phyloP scores from a whole-genome alignment of 768 basidiomycete species.

The Trametes meyenii region DNA sequence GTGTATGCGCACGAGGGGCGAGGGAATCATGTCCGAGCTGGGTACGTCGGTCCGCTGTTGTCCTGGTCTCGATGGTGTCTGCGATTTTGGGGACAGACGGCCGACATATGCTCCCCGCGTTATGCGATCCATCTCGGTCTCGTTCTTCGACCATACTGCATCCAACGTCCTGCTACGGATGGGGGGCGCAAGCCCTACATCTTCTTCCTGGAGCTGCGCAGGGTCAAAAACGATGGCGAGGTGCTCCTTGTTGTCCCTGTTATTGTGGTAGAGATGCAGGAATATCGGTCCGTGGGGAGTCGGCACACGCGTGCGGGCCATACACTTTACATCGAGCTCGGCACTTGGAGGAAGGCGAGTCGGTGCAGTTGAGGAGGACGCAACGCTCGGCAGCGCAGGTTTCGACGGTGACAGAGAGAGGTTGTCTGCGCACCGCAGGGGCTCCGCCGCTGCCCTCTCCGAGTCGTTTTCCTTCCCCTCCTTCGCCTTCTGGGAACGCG shows the following conservation, averaged over 20 bases:
- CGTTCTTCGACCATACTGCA: constrained; percentile 77
- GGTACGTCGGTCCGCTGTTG: constrained; percentile 15
- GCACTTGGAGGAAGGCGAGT: constrained; percentile 22
- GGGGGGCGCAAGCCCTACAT: constrained; percentile 41
- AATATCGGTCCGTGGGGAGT: constrained; percentile 94
- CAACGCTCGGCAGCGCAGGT: background rate
- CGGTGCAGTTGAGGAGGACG: constrained; percentile 21
- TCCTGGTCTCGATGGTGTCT: constrained; percentile 36
- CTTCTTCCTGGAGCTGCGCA: constrained; percentile 68
- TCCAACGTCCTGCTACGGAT: constrained; percentile 86
- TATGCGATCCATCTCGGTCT: constrained; percentile 94
- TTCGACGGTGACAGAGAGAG: constrained; percentile 38
- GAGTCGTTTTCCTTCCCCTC: constrained; percentile 56
- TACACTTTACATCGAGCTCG: constrained; percentile 80
- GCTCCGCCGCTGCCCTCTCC: constrained; percentile 40
- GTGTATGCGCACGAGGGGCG: constrained; percentile 92
- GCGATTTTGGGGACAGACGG: constrained; percentile 61
- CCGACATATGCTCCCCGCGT: constrained; percentile 94
- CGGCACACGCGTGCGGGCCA: constrained; percentile 96
- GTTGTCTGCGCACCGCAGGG: constrained; percentile 43
- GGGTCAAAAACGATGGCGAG: constrained; percentile 94
- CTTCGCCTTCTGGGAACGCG: constrained; percentile 57
- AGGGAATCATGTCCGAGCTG: constrained; percentile 46
- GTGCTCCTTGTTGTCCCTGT: constrained; percentile 91
- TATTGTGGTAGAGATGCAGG: constrained; percentile 94